phyloP scores from a whole-genome alignment of 2,329 filamentous ascomycete genomes.

The Daldinia eschscholtzii region DNA sequence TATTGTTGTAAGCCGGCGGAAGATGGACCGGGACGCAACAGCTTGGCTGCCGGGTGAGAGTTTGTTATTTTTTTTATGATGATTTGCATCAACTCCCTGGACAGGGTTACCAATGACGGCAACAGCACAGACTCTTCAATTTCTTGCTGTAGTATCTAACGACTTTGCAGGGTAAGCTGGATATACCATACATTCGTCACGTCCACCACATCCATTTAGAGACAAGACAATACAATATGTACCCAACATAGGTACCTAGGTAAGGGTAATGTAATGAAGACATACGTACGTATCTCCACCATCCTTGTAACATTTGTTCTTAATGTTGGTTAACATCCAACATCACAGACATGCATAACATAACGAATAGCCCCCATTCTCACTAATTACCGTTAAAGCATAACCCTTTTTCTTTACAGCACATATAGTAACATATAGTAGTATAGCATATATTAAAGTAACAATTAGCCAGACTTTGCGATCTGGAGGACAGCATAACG shows the following conservation, averaged over 20 bases:
- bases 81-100: constrained; percentile 45
- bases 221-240: no score
- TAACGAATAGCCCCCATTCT: constrained; percentile 18
- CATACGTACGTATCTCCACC: constrained; percentile 26
- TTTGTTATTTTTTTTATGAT: constrained; percentile 44
- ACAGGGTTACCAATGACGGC: constrained; percentile 36
- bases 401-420: constrained; percentile 18
- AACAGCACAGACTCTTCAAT: constrained; percentile 32
- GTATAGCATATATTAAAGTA: constrained; percentile 37
- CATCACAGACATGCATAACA: constrained; percentile 33
- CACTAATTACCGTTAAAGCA: constrained; percentile 12
- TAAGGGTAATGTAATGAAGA: constrained; percentile 10
- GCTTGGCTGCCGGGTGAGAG: constrained; percentile 38
- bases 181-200: constrained; percentile 3
- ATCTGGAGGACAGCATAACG: constrained; percentile 20
- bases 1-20: constrained; percentile 36
- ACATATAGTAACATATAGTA: constrained; percentile 30
- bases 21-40: constrained; percentile 43
- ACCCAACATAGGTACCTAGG: background rate
- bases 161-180: constrained; percentile 10
- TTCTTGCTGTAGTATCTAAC: constrained; percentile 12
- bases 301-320: constrained; percentile 13
- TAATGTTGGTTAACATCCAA: background rate
- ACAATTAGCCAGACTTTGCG: constrained; percentile 31
- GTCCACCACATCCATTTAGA: background rate